phyloP scores from a whole-genome alignment of 441 rosid species.

The Pelargonium myrrhifolium region DNA sequence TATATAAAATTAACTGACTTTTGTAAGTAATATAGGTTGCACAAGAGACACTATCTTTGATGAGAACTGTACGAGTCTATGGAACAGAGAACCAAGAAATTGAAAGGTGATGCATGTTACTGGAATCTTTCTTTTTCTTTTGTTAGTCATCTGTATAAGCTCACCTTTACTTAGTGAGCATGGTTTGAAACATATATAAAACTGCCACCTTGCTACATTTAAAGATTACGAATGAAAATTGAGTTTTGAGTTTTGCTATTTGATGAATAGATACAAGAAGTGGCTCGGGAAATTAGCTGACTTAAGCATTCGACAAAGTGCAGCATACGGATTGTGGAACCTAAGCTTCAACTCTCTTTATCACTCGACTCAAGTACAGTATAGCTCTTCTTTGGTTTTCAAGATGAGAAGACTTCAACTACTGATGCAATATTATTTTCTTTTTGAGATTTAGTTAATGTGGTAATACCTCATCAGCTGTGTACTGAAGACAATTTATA shows the following conservation, averaged over 20 bases:
- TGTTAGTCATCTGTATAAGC: neutral
- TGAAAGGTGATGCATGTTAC: conserved; percentile 40
- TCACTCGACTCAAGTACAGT: conserved; percentile 77
- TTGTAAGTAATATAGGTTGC: conserved; percentile 55
- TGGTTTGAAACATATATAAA: neutral
- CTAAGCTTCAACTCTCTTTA: conserved; percentile 80
- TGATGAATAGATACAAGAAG: conserved; percentile 53
- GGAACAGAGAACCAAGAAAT: conserved; percentile 83
- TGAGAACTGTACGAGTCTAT: conserved; percentile 92
- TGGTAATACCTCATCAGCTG: neutral
- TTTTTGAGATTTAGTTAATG: neutral
- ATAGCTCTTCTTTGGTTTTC: conserved; percentile 19
- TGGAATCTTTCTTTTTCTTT: neutral
- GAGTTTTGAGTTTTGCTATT: conserved; percentile 13
- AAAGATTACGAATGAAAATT: conserved; percentile 7
- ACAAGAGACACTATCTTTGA: conserved; percentile 90
- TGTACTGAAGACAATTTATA: neutral
- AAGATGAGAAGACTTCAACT: conserved; percentile 6
- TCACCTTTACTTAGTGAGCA: conserved; percentile 1
- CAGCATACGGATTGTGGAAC: conserved; percentile 93
- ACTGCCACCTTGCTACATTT: conserved; percentile 4
- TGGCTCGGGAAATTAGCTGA: conserved; percentile 80
- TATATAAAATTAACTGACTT: neutral
- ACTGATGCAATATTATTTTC: neutral
- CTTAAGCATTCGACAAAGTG: conserved; percentile 87